Evolutionary conservation across 192 early-diverging fungal genomes (phyloP), one percentile per base, ranked within the genome.

Genomic region (Umbelopsis isabellina): DNA sequence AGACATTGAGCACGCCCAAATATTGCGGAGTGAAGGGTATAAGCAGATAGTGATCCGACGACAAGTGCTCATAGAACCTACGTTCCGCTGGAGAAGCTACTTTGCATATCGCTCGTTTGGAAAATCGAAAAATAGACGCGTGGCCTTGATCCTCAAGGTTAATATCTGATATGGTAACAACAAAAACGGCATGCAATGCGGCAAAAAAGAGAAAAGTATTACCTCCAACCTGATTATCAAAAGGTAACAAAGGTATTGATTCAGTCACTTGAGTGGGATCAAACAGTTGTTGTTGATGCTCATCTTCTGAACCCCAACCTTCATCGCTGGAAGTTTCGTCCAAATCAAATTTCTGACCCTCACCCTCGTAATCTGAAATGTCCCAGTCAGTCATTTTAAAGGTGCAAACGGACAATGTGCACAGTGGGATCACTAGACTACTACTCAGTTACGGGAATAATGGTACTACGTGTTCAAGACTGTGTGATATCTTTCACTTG

Each of bases 101-200:
- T 79, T 99, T 99, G 82, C 95, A 99, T 23, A 99, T 91, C 10
- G 98, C 96, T 77, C 90, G 91, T 76, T 97, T 94, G 11, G 95
- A 97, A 78, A 99, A 97, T 47, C 97, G 92, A 55, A 98, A 84
- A 58, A 99, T 93, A 6, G 94, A 90, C 6, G 95, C 92, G 75
- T 99, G 98, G 55, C 55, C 55, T 61, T 33, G 13, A 30, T 25
- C 3, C 25, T 16, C 6, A 18, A 18, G 30, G 15, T 49, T 35
- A 35, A 1, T 30, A 27, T 35, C 1, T 35, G 33, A 35, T 16
- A 33, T 27, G 3, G 11, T 35, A 15, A 23, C 51, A 53, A 21
- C 20, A 10, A 49, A 0, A 49, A 21, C 15, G 12, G 0, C 16
- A 49, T 20, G 48, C 20, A 49, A 5, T 6, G 37, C 37, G 37